phyloP scores from a whole-genome alignment of 768 basidiomycete genomes.

The Rhizopogon vesiculosus region DNA sequence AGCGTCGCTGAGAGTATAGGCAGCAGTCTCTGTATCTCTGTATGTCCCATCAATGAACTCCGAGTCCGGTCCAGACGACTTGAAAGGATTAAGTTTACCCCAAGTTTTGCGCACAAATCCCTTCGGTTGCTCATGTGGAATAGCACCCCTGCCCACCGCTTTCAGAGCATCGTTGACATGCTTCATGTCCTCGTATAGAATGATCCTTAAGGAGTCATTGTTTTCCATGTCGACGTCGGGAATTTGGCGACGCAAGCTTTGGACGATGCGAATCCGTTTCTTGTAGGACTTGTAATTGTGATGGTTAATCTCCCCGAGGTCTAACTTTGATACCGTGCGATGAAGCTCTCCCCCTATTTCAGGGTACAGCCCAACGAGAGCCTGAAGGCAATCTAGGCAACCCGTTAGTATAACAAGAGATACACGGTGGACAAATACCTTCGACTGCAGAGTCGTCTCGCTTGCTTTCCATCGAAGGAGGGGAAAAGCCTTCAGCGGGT shows the following conservation, averaged over 20 bases:
- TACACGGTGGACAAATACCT: background rate
- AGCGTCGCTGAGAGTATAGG: slow-evolving; percentile 6
- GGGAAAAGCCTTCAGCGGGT: background rate
- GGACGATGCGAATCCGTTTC: slow-evolving; percentile 8
- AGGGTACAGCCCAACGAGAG: slow-evolving; percentile 8
- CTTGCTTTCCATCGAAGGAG: background rate
- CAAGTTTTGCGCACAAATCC: background rate
- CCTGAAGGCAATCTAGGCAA: slow-evolving; percentile 6
- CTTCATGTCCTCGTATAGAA: background rate
- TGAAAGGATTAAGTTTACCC: background rate
- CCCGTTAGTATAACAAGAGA: background rate
- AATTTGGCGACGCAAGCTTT: background rate
- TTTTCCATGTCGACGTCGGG: background rate
- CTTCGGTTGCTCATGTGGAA: background rate
- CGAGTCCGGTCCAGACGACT: background rate
- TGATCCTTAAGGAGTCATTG: background rate
- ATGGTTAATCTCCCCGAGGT: slow-evolving; percentile 3
- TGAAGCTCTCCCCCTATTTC: slow-evolving; percentile 2
- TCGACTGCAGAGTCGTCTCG: background rate
- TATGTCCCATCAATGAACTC: slow-evolving; percentile 1
- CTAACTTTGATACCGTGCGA: background rate
- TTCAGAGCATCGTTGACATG: background rate
- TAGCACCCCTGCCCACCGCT: background rate
- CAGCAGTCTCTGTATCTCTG: background rate
- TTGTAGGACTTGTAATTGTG: slow-evolving; percentile 11